Percentiles rank a stretch among this genome's conserved stretches.
Conservation (phyloP, 2,329 filamentous ascomycete genomes). For the Tolypocladium tropicale region DNA sequence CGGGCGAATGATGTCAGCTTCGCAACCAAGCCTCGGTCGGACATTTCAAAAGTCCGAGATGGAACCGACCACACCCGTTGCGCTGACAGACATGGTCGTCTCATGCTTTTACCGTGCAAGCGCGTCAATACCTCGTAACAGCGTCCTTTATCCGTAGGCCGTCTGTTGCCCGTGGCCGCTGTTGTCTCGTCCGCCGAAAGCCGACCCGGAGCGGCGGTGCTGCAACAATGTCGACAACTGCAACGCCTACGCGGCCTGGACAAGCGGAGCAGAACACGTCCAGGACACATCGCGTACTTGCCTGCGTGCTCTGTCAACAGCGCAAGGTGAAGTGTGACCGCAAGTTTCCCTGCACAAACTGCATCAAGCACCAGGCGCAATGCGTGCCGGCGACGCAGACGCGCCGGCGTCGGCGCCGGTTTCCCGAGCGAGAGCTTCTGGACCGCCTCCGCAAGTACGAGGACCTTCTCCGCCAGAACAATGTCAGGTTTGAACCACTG, state of each 20-base stretch:
- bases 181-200: not conserved
- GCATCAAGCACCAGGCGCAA: constrained; percentile 29
- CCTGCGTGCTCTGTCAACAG: constrained; percentile 53
- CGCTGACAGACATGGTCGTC: too few relatives aligned
- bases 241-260: not conserved
- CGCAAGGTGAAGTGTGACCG: constrained; percentile 55
- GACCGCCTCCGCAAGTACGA: constrained; percentile 49
- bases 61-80: too few relatives aligned
- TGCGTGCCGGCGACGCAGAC: constrained; percentile 32
- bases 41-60: too few relatives aligned
- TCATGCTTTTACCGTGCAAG: too few relatives aligned
- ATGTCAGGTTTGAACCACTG: constrained; percentile 41
- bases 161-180: too few relatives aligned
- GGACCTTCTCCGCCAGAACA: constrained; percentile 40
- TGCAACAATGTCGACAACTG: not conserved
- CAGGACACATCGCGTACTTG: constrained; percentile 21
- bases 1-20: too few relatives aligned
- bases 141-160: too few relatives aligned
- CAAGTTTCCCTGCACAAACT: constrained; percentile 46
- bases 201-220: not conserved
- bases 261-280: not conserved
- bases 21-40: too few relatives aligned
- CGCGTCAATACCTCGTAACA: too few relatives aligned
- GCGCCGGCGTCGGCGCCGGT: constrained; percentile 29
- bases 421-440: constrained; percentile 48